Percentiles rank a stretch among this genome's conserved stretches.
These are phyloP conservation scores for Orbilia oligospora DNA, from an alignment of 2,329 filamentous ascomycete genomes.

Conservation along the genomic window DNA sequence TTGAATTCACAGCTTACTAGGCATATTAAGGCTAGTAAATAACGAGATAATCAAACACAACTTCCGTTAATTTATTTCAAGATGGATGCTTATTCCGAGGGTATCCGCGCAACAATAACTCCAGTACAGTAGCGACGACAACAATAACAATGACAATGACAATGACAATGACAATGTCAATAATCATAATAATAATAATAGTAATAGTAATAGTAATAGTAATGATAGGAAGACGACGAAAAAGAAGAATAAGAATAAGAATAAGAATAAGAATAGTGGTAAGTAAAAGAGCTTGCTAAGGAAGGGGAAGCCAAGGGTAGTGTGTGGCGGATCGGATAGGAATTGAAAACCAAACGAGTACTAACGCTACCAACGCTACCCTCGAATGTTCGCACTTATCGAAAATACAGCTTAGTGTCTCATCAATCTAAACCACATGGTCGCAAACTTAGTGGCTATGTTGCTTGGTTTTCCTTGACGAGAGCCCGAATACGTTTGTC, in stretches of 20 bases:
- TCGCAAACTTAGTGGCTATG: slow-evolving; percentile 2
- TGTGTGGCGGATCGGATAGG: not conserved
- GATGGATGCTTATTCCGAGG: slow-evolving; percentile 31
- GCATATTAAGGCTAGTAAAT: too few relatives aligned
- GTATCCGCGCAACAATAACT: slow-evolving; percentile 46
- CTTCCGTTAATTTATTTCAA: not conserved
- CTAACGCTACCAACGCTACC: too few relatives aligned
- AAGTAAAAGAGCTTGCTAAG: too few relatives aligned
- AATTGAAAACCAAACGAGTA: not conserved
- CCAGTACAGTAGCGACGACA: too few relatives aligned
- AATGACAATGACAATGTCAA: too few relatives aligned
- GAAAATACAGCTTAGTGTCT: not conserved
- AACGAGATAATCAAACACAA: not conserved
- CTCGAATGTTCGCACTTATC: not conserved
- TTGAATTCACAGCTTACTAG: not conserved
- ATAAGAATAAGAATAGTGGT: too few relatives aligned
- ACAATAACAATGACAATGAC: too few relatives aligned
- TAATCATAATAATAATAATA: too few relatives aligned
- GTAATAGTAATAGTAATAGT: too few relatives aligned
- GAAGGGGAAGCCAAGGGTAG: too few relatives aligned
- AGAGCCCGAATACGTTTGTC: slow-evolving; percentile 88
- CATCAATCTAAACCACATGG: not conserved
- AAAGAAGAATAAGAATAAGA: too few relatives aligned
- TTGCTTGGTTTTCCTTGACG: slow-evolving; percentile 72
- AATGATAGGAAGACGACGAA: not conserved